Percentiles rank a stretch among this genome's conserved stretches.
These are phyloP conservation scores for Diaporthe humulicola DNA, from an alignment of 2,329 filamentous ascomycete species.

Conservation along the genomic window DNA sequence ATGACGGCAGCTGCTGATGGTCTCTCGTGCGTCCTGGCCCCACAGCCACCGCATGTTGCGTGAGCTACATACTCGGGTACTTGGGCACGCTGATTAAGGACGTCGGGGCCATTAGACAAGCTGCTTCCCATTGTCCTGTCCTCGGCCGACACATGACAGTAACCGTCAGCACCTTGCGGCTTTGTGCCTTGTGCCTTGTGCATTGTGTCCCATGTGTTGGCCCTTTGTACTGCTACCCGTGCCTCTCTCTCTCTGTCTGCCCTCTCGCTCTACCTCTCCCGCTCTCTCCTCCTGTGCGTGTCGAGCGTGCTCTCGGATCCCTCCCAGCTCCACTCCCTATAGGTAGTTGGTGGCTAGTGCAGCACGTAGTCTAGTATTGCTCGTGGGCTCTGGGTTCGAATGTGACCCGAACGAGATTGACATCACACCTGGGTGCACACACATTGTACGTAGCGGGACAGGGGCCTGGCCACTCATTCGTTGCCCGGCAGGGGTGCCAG, in stretches of 20 bases:
- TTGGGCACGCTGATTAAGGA: neutral
- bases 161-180: neutral
- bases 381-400: slow-evolving; percentile 25
- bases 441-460: slow-evolving; percentile 16
- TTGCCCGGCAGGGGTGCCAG: slow-evolving; percentile 11
- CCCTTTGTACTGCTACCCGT: neutral
- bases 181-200: neutral
- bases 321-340: slow-evolving; percentile 13
- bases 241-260: neutral
- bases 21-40: neutral
- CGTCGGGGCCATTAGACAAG: neutral
- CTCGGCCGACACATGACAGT: neutral
- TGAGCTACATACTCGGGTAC: neutral
- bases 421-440: slow-evolving; percentile 11
- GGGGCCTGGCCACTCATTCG: slow-evolving; percentile 21
- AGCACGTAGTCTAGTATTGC: neutral
- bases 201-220: neutral
- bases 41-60: neutral
- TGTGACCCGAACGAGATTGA: slow-evolving; percentile 19
- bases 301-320: neutral
- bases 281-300: neutral
- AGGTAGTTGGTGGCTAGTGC: neutral
- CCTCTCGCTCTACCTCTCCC: neutral
- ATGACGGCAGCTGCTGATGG: neutral
- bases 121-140: slow-evolving; percentile 8